Conservation (phyloP, 768 basidiomycete species). For the Lentinula sp. region DNA sequence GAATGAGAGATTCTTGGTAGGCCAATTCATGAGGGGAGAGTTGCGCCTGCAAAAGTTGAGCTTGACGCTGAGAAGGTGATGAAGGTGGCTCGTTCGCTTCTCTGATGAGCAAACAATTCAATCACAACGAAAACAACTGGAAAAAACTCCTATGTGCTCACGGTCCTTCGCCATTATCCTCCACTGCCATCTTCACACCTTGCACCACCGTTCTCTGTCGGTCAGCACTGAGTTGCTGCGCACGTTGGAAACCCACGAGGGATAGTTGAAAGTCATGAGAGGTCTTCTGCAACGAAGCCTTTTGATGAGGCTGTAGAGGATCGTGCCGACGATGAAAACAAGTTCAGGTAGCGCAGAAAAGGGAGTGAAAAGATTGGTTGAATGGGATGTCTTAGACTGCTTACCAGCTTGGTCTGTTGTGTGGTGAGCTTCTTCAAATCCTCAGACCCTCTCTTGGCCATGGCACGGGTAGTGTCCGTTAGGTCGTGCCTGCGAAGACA, state of each 20-base stretch:
- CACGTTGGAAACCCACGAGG: constrained; percentile 85
- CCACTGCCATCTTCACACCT: constrained; percentile 77
- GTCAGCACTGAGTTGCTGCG: constrained; percentile 87
- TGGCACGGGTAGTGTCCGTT: constrained; percentile 88
- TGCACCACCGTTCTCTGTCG: constrained; percentile 86
- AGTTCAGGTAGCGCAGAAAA: not conserved
- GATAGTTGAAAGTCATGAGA: constrained; percentile 91
- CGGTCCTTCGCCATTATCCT: constrained; percentile 43
- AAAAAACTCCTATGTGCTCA: not conserved
- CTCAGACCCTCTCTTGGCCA: constrained; percentile 91
- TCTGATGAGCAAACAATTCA: constrained; percentile 7
- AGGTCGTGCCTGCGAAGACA: constrained; percentile 69
- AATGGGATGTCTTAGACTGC: constrained; percentile 12
- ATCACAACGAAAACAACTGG: not conserved
- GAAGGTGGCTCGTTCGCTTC: constrained; percentile 28
- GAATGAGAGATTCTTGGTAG: constrained; percentile 92
- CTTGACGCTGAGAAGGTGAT: constrained; percentile 59
- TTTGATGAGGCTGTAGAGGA: constrained; percentile 60
- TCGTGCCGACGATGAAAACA: not conserved
- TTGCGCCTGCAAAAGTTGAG: constrained; percentile 62
- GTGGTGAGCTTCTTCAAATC: constrained; percentile 86
- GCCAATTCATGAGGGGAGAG: constrained; percentile 90
- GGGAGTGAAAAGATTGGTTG: not conserved
- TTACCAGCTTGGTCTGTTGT: constrained; percentile 56
- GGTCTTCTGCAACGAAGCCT: constrained; percentile 84